Percentiles rank a stretch among this genome's conserved stretches.
Evolutionary conservation across 192 early-diverging fungal genomes (phyloP).

Genomic region (Cladochytrium replicatum): DNA sequence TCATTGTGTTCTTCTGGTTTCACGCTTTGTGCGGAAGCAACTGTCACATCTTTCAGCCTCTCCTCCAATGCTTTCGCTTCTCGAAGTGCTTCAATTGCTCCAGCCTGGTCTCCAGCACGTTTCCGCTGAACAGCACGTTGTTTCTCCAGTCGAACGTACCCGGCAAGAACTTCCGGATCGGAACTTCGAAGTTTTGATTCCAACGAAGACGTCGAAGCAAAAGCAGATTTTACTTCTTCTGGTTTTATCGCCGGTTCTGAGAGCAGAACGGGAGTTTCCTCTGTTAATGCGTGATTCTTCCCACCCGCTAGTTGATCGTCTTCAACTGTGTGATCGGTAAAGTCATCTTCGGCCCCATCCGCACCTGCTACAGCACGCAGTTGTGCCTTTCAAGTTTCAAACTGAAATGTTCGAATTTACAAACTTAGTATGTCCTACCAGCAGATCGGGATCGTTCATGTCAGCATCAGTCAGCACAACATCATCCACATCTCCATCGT

Average conservation of each 20-base stretch:
- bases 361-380: background rate
- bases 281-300: no score
- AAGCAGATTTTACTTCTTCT: constrained; percentile 4
- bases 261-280: no score
- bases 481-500: constrained; percentile 45
- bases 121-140: constrained; percentile 34
- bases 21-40: no score
- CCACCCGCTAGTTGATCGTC: no score
- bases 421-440: constrained; percentile 36
- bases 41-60: constrained; percentile 21
- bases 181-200: constrained; percentile 21
- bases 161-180: constrained; percentile 19
- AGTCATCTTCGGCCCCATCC: background rate
- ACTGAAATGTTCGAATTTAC: constrained; percentile 5
- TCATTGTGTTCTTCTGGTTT: constrained; percentile 14
- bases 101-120: constrained; percentile 28
- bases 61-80: constrained; percentile 32
- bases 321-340: background rate
- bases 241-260: constrained; percentile 1
- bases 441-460: constrained; percentile 63
- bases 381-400: constrained; percentile 23
- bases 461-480: constrained; percentile 64
- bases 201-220: no score
- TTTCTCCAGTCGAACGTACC: constrained; percentile 40
- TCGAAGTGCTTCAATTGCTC: constrained; percentile 32